These are phyloP conservation scores for Ramalina intermedia DNA, from an alignment of 495 filamentous ascomycete species.

Conservation along the genomic window DNA sequence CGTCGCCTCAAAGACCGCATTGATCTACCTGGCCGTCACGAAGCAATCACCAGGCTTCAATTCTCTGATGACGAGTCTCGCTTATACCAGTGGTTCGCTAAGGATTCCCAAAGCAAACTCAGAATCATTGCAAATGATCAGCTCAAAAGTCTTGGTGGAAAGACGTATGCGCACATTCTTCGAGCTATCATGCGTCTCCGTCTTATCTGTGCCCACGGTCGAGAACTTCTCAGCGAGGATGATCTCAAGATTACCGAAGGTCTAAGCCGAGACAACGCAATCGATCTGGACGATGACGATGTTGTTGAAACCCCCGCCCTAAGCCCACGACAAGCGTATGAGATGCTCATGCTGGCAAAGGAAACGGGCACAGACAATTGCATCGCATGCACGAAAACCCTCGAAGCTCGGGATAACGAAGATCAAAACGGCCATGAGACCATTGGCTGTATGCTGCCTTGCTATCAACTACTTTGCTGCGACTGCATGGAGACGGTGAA, in stretches of 20 bases:
- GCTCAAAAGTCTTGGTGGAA: conserved; percentile 56
- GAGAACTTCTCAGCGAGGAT: conserved; percentile 68
- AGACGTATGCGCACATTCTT: conserved; percentile 74
- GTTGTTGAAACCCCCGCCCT: conserved; percentile 38
- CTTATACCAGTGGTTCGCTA: conserved; percentile 47
- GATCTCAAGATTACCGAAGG: conserved; percentile 69
- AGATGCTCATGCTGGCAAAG: conserved; percentile 67
- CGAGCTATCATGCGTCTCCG: conserved; percentile 83
- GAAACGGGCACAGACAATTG: conserved; percentile 62
- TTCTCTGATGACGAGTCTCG: conserved; percentile 40
- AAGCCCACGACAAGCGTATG: conserved; percentile 55
- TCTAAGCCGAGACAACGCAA: conserved; percentile 63
- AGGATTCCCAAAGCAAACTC: conserved; percentile 48
- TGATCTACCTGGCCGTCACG: conserved; percentile 57
- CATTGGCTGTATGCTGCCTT: conserved; percentile 67
- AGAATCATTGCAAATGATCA: conserved; percentile 35
- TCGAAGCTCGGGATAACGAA: conserved; percentile 32
- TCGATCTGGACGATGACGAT: conserved; percentile 69
- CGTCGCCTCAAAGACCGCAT: conserved; percentile 88
- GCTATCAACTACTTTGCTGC: conserved; percentile 69
- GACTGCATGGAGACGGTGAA: conserved; percentile 47
- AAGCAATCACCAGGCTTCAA: conserved; percentile 49
- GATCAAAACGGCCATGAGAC: conserved; percentile 40
- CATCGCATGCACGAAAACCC: conserved; percentile 47
- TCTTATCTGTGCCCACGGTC: conserved; percentile 80